phyloP scores from a whole-genome alignment of 2,329 filamentous ascomycete genomes.

The Ophiocordyceps camponoti-saundersi region DNA sequence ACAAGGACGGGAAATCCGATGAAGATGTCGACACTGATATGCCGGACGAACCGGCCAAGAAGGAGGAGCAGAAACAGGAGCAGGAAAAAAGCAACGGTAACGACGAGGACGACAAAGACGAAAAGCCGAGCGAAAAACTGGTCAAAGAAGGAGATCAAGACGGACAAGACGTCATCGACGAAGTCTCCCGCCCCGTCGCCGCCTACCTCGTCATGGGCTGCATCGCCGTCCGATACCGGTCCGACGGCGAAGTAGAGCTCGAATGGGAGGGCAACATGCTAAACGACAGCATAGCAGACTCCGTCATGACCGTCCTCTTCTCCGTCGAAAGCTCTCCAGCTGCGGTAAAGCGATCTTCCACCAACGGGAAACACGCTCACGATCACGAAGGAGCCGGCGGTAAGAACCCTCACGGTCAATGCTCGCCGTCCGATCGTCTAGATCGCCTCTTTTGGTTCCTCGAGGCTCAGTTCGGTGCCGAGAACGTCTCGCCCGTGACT shows the following conservation, averaged over 20 bases:
- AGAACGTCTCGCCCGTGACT: conserved; percentile 59
- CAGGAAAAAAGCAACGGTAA: conserved; percentile 10
- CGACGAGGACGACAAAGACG: conserved; percentile 46
- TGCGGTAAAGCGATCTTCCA: conserved; percentile 57
- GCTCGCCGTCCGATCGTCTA: conserved; percentile 60
- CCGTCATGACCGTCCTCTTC: conserved; percentile 81
- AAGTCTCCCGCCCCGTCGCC: conserved; percentile 36
- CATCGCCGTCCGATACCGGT: conserved; percentile 62
- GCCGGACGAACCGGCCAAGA: conserved; percentile 12
- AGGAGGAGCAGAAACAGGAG: conserved; percentile 14
- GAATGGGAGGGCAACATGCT: conserved; percentile 98
- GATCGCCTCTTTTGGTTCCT: conserved; percentile 86
- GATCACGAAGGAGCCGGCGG: conserved; percentile 13
- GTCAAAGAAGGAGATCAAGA: conserved; percentile 10
- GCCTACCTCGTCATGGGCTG: conserved; percentile 75
- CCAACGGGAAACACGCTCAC: conserved; percentile 14
- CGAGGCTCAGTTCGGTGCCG: conserved; percentile 83
- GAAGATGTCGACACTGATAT: conserved; percentile 15
- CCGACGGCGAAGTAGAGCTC: conserved; percentile 66
- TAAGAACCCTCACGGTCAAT: conserved; percentile 55
- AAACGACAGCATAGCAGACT: conserved; percentile 96
- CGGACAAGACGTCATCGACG: conserved; percentile 46
- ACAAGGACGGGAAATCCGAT: conserved; percentile 9
- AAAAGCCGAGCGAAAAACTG: conserved; percentile 25
- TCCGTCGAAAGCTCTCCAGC: conserved; percentile 88